phyloP scores from a whole-genome alignment of 129 eudicot genomes.

The Helichrysum umbraculigerum region DNA sequence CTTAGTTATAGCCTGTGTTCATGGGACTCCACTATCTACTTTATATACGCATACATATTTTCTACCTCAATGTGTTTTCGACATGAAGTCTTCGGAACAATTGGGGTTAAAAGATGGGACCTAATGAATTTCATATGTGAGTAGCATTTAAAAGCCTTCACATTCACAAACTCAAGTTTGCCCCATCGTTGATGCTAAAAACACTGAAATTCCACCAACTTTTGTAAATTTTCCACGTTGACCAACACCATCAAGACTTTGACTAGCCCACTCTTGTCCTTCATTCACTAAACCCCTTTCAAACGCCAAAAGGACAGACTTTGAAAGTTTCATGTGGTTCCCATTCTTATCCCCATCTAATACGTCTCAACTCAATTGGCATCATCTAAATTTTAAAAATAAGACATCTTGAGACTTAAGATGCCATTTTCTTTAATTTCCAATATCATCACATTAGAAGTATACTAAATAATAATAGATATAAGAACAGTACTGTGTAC shows the following conservation, averaged over 20 bases:
- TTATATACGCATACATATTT: background rate
- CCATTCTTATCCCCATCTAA: background rate
- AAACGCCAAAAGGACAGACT: background rate
- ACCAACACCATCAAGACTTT: constrained; percentile 8
- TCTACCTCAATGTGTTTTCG: background rate
- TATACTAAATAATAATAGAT: background rate
- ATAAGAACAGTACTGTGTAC: background rate
- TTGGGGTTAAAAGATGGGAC: background rate
- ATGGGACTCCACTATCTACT: background rate
- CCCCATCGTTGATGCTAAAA: background rate
- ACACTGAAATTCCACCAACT: background rate
- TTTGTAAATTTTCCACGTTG: constrained; percentile 3
- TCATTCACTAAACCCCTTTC: constrained; percentile 5
- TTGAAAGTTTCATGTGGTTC: constrained; percentile 15
- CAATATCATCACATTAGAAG: background rate
- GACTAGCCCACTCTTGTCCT: background rate
- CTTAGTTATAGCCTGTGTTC: background rate
- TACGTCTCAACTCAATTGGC: background rate
- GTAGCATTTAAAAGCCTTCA: background rate
- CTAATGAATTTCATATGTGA: background rate
- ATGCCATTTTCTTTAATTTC: background rate
- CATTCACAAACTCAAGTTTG: constrained; percentile 8
- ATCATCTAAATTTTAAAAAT: background rate
- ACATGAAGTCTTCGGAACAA: background rate
- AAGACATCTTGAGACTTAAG: background rate